Evolutionary conservation across 176 grass and related monocot genomes (phyloP).

Genomic region (Carex myosuroides): DNA sequence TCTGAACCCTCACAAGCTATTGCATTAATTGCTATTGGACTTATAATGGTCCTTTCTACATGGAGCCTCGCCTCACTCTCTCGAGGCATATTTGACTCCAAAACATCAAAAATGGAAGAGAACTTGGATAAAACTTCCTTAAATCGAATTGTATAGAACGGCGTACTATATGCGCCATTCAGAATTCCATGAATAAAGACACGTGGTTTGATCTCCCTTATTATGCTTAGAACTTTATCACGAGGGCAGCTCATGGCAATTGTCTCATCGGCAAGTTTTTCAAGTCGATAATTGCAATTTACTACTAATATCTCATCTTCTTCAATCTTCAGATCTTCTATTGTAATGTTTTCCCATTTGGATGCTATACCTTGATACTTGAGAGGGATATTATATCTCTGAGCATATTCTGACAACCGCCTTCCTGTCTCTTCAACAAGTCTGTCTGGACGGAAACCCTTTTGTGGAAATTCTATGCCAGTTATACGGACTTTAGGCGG

Average conservation of each 20-base stretch:
- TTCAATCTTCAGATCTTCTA: constrained; percentile 41
- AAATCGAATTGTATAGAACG: constrained; percentile 46
- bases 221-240: constrained; percentile 38
- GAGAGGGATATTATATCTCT: constrained; percentile 48
- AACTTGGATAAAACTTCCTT: constrained; percentile 36
- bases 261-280: constrained; percentile 41
- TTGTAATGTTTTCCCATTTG: constrained; percentile 37
- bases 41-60: constrained; percentile 26
- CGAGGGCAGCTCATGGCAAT: constrained; percentile 31
- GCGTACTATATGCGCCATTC: constrained; percentile 32
- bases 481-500: constrained; percentile 44
- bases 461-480: constrained; percentile 33
- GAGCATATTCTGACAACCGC: constrained; percentile 44
- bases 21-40: constrained; percentile 18
- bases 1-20: constrained; percentile 48
- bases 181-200: constrained; percentile 44
- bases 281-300: constrained; percentile 29
- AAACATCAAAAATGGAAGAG: constrained; percentile 48
- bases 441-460: constrained; percentile 38
- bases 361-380: constrained; percentile 52
- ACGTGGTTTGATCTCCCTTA: constrained; percentile 48
- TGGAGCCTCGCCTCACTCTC: constrained; percentile 26
- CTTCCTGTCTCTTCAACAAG: constrained; percentile 44
- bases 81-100: constrained; percentile 35
- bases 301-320: constrained; percentile 52